phyloP scores from a whole-genome alignment of 345 rosid genomes.

The Euphorbia tirucalli region DNA sequence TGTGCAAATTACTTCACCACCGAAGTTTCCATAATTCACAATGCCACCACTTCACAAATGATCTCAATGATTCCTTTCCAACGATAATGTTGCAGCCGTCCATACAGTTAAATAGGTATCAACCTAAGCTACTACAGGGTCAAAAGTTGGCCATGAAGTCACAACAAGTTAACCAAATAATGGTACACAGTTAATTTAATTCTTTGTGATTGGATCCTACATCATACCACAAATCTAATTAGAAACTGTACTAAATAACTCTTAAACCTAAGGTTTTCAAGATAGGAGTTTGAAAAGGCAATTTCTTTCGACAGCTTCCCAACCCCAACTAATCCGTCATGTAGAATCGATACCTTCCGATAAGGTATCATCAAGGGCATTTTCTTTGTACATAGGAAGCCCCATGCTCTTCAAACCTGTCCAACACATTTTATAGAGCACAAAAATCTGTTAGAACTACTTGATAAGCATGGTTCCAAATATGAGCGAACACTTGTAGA shows the following conservation, averaged over 20 bases:
- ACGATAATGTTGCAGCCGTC: no score
- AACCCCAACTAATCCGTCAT: not conserved
- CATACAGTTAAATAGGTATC: no score
- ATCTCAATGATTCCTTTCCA: no score
- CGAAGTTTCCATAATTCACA: no score
- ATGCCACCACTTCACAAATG: no score
- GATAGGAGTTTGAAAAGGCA: not conserved
- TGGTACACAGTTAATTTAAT: no score
- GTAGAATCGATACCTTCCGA: not conserved
- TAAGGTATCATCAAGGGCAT: conserved; percentile 55
- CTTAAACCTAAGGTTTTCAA: not conserved
- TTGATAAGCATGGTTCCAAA: not conserved
- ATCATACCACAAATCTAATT: not conserved
- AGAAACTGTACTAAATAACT: not conserved
- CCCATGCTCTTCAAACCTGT: conserved; percentile 97
- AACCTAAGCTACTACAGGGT: no score
- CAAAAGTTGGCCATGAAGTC: no score
- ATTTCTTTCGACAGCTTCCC: conserved; percentile 5
- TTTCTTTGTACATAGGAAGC: conserved; percentile 92
- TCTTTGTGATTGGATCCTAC: no score
- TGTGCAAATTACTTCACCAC: no score
- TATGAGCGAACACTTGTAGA: no score
- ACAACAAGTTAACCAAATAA: no score
- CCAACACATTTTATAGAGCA: not conserved
- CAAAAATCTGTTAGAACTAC: not conserved